A percentile compares a stretch with the other conserved stretches of the same genome.
Evolutionary conservation across 768 basidiomycete species (phyloP).

Genomic region (Auriscalpium microsporum): DNA sequence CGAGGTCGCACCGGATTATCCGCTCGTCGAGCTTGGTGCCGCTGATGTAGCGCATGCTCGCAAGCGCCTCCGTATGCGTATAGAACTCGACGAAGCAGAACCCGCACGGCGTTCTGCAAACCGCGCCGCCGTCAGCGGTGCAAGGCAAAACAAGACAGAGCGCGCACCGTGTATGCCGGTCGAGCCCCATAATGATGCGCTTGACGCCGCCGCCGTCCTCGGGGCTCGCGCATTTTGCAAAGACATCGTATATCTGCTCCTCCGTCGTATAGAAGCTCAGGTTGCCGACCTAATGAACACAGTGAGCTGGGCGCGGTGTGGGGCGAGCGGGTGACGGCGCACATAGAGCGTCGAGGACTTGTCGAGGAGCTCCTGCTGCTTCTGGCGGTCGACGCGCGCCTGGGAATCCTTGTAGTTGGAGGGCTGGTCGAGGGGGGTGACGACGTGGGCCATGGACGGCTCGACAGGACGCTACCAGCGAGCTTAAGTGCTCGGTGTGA

Average conservation of each 20-base stretch:
- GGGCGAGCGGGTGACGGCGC: constrained; percentile 23
- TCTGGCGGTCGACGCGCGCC: constrained; percentile 66
- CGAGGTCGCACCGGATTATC: constrained; percentile 95
- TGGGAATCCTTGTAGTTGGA: constrained; percentile 97
- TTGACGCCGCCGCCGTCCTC: constrained; percentile 88
- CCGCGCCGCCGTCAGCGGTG: background rate
- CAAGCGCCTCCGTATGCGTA: constrained; percentile 86
- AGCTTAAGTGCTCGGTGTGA: too few species aligned
- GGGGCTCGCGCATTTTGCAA: constrained; percentile 80
- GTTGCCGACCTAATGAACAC: constrained; percentile 63
- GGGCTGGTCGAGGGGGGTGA: constrained; percentile 71
- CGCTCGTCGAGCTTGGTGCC: constrained; percentile 99
- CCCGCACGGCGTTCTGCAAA: constrained; percentile 74
- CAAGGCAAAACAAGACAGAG: background rate
- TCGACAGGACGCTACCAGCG: too few species aligned
- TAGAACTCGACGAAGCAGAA: constrained; percentile 98
- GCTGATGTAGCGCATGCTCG: constrained; percentile 87
- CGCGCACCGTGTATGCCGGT: constrained; percentile 73
- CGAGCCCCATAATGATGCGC: constrained; percentile 91
- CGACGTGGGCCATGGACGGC: background rate
- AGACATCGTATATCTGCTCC: constrained; percentile 92
- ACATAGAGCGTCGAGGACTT: constrained; percentile 91
- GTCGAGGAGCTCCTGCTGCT: constrained; percentile 69
- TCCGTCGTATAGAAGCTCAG: constrained; percentile 93
- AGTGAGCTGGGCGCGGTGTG: background rate